These are phyloP conservation scores for Kokia cookei DNA, from an alignment of 441 rosid species.

Conservation along the genomic window DNA sequence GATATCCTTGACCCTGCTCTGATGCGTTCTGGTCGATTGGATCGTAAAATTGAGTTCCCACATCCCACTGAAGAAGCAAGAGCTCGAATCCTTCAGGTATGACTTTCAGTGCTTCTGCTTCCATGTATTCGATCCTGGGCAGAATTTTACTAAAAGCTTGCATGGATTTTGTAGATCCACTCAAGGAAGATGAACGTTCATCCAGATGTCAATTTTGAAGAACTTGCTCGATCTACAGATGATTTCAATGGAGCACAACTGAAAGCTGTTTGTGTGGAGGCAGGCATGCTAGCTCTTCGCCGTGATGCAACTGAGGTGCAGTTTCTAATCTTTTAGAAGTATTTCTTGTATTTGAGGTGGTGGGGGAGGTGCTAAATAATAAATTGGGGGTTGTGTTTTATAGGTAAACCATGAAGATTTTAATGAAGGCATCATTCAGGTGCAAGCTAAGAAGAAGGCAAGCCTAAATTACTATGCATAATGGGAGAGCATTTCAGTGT, in stretches of 20 bases:
- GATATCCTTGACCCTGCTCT: slow-evolving; percentile 97
- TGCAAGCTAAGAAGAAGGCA: slow-evolving; percentile 97
- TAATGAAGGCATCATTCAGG: slow-evolving; percentile 95
- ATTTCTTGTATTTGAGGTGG: not conserved
- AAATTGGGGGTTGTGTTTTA: not conserved
- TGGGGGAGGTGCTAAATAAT: not conserved
- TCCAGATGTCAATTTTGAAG: slow-evolving; percentile 94
- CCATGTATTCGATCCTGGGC: not conserved
- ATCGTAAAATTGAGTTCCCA: slow-evolving; percentile 98
- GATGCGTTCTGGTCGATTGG: slow-evolving; percentile 94
- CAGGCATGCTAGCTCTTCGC: slow-evolving; percentile 97
- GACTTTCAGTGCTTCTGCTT: not conserved
- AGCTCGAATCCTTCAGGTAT: slow-evolving; percentile 90
- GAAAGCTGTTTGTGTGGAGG: slow-evolving; percentile 97
- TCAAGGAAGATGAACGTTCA: slow-evolving; percentile 98
- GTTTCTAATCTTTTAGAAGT: not conserved
- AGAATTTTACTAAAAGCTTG: not conserved
- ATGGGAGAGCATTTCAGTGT: not conserved
- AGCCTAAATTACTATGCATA: slow-evolving; percentile 91
- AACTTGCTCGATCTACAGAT: slow-evolving; percentile 93
- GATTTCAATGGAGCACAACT: slow-evolving; percentile 97
- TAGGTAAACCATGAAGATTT: slow-evolving; percentile 97
- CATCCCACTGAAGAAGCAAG: slow-evolving; percentile 99
- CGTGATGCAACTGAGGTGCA: slow-evolving; percentile 96
- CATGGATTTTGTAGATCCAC: slow-evolving; percentile 54